Percentiles rank a stretch among this genome's conserved stretches.
Conservation (phyloP, 2,329 filamentous ascomycete genomes). For the Cordyceps javanica region DNA sequence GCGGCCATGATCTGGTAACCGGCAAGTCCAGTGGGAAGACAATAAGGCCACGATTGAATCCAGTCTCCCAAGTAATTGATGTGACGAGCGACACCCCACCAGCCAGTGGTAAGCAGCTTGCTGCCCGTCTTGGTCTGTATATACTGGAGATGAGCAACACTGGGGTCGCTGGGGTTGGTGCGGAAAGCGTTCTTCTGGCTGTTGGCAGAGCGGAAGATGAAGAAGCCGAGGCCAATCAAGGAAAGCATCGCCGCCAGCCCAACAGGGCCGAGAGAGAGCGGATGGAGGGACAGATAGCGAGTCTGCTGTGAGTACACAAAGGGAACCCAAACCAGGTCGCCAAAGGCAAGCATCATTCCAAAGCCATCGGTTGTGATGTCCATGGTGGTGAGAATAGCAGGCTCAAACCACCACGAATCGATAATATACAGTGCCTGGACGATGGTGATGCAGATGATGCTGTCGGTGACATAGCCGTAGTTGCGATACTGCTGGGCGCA, state of each 20-base stretch:
- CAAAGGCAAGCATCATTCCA: constrained; percentile 90
- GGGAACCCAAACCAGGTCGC: constrained; percentile 87
- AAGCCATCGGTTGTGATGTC: constrained; percentile 92
- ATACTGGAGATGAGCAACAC: constrained; percentile 72
- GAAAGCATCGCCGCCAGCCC: constrained; percentile 60
- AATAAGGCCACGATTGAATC: constrained; percentile 89
- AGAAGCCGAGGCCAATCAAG: constrained; percentile 69
- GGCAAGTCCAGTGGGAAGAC: constrained; percentile 75
- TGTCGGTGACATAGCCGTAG: constrained; percentile 78
- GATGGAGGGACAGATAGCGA: constrained; percentile 78
- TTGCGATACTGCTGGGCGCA: constrained; percentile 82
- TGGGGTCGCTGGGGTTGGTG: constrained; percentile 74
- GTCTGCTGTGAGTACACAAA: constrained; percentile 82
- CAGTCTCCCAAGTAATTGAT: constrained; percentile 97
- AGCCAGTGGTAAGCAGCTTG: constrained; percentile 75
- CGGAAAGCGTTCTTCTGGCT: constrained; percentile 93
- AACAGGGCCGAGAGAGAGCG: constrained; percentile 65
- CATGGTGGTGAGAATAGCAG: constrained; percentile 85
- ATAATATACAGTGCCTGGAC: constrained; percentile 80
- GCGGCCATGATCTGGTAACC: constrained; percentile 67
- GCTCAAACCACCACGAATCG: constrained; percentile 81
- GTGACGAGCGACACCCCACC: constrained; percentile 89
- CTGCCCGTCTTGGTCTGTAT: constrained; percentile 80
- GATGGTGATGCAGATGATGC: constrained; percentile 70
- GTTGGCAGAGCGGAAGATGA: constrained; percentile 90